These are phyloP conservation scores for Arthrobotrys megalospora DNA, from an alignment of 2,329 filamentous ascomycete species.

Conservation along the genomic window DNA sequence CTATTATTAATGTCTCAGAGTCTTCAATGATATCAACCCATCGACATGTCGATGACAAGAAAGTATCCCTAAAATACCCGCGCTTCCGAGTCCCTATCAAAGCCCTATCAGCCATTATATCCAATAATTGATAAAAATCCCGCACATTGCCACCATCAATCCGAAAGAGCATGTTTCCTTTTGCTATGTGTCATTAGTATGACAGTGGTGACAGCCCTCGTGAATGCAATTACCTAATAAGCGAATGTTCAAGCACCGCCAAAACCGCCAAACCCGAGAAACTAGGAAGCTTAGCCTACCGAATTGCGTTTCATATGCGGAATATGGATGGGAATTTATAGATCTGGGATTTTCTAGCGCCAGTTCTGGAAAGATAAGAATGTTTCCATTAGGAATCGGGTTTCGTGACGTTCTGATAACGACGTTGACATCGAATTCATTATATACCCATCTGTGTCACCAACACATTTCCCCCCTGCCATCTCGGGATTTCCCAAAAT, in stretches of 20 bases:
- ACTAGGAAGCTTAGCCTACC: constrained; percentile 37
- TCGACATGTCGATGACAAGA: constrained; percentile 38
- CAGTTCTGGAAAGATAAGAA: constrained; percentile 53
- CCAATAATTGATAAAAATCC: constrained; percentile 41
- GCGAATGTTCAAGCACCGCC: constrained; percentile 41
- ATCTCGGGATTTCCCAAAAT: constrained; percentile 44
- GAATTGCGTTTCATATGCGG: constrained; percentile 39
- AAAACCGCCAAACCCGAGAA: constrained; percentile 34
- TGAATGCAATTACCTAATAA: constrained; percentile 62
- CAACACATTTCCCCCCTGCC: constrained; percentile 41
- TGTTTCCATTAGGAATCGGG: constrained; percentile 51
- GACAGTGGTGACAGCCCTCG: constrained; percentile 36
- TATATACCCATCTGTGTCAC: background rate
- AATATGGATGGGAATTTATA: constrained; percentile 48
- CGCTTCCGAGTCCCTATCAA: constrained; percentile 36
- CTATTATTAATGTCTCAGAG: constrained; percentile 41
- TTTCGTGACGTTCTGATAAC: constrained; percentile 30
- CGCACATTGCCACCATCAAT: constrained; percentile 38
- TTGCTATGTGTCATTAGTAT: constrained; percentile 53
- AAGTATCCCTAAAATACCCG: constrained; percentile 43
- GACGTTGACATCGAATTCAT: background rate
- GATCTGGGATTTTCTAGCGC: constrained; percentile 29
- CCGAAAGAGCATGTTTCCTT: constrained; percentile 44
- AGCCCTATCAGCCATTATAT: constrained; percentile 47
- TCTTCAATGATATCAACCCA: background rate